phyloP scores from a whole-genome alignment of 2,329 filamentous ascomycete species.

The Didymellaceae sp. region DNA sequence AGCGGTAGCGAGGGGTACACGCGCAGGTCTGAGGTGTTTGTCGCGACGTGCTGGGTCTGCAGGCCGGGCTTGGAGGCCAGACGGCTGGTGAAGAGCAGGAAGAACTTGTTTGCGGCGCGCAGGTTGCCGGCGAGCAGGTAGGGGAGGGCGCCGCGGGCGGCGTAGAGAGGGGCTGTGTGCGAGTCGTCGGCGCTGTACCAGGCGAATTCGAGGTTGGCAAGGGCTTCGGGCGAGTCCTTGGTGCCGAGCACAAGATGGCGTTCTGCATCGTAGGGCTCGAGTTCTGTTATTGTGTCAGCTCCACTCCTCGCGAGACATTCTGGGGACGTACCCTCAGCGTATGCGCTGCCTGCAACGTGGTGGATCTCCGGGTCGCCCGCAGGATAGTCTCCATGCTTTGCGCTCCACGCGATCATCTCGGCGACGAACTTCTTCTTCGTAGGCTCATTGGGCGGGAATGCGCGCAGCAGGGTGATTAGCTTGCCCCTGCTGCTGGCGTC shows the following conservation, averaged over 20 bases:
- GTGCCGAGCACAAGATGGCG: slow-evolving; percentile 88
- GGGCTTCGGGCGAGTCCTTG: slow-evolving; percentile 80
- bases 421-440: slow-evolving; percentile 91
- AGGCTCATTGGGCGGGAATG: slow-evolving; percentile 84
- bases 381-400: slow-evolving; percentile 83
- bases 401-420: slow-evolving; percentile 89
- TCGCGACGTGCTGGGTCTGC: slow-evolving; percentile 81
- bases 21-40: slow-evolving; percentile 72
- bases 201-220: slow-evolving; percentile 84
- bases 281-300: slow-evolving; percentile 59
- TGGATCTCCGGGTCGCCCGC: slow-evolving; percentile 94
- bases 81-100: slow-evolving; percentile 75
- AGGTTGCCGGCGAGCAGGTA: slow-evolving; percentile 92
- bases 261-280: slow-evolving; percentile 92
- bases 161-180: slow-evolving; percentile 86
- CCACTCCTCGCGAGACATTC: neutral
- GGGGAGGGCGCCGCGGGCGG: slow-evolving; percentile 83
- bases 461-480: slow-evolving; percentile 77
- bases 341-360: slow-evolving; percentile 85
- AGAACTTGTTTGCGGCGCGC: slow-evolving; percentile 82
- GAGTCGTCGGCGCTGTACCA: slow-evolving; percentile 93
- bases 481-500: slow-evolving; percentile 76
- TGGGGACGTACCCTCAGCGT: slow-evolving; percentile 70
- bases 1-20: slow-evolving; percentile 92
- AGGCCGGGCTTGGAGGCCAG: slow-evolving; percentile 69